These are phyloP conservation scores for Hypoxylon sp. DNA, from an alignment of 2,329 filamentous ascomycete species.

Conservation along the genomic window DNA sequence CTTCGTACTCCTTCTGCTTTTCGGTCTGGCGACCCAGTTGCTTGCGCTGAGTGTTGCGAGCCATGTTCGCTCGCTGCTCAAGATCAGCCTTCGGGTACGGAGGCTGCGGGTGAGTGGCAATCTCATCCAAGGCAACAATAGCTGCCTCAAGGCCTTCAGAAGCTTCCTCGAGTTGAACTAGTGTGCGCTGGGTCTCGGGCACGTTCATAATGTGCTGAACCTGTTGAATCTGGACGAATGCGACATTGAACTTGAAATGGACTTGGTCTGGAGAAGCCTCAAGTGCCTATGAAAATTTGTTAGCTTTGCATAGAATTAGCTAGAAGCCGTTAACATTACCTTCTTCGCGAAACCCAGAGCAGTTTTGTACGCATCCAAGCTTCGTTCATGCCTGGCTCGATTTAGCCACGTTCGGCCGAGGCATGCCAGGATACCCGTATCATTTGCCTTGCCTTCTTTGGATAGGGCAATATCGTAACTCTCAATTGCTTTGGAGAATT, in stretches of 20 bases:
- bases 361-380: conserved; percentile 65
- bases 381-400: conserved; percentile 72
- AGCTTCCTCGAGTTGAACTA: conserved; percentile 83
- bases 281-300: conserved; percentile 66
- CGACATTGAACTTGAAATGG: conserved; percentile 96
- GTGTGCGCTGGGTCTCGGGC: conserved; percentile 77
- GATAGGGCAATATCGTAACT: conserved; percentile 88
- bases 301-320: conserved; percentile 26
- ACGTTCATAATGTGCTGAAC: conserved; percentile 81
- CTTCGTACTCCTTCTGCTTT: conserved; percentile 89
- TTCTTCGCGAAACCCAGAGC: conserved; percentile 69
- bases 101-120: conserved; percentile 69
- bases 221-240: conserved; percentile 95
- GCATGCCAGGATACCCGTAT: conserved; percentile 83
- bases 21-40: conserved; percentile 88
- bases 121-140: conserved; percentile 75
- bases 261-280: conserved; percentile 81
- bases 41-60: conserved; percentile 89
- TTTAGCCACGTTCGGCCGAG: conserved; percentile 88
- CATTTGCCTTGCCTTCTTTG: conserved; percentile 76
- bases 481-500: conserved; percentile 91
- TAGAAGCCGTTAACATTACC: conserved; percentile 52
- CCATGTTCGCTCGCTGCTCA: conserved; percentile 97
- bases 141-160: conserved; percentile 83
- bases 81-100: conserved; percentile 92